These are phyloP conservation scores for Apiospora koreana DNA, from an alignment of 2,329 filamentous ascomycete genomes.

Conservation along the genomic window DNA sequence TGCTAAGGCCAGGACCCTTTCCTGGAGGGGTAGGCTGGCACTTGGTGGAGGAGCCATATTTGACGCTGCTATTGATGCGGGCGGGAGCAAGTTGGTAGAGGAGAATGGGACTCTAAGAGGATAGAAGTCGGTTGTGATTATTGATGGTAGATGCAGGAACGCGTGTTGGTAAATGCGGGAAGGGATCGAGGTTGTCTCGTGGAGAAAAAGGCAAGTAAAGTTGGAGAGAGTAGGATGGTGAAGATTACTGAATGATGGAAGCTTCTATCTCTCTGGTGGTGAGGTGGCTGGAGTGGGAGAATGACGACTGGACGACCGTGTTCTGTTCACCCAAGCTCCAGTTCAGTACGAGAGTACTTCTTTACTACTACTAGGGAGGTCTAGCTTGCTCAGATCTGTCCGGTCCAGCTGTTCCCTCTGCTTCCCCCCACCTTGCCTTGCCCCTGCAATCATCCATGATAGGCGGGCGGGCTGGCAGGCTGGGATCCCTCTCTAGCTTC, in stretches of 20 bases:
- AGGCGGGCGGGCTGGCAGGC: neutral
- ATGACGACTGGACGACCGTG: slow-evolving; percentile 18
- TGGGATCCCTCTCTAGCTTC: neutral
- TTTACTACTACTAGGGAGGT: neutral
- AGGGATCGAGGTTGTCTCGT: neutral
- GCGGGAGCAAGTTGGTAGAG: neutral
- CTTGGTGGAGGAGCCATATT: slow-evolving; percentile 75
- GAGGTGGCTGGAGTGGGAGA: slow-evolving; percentile 20
- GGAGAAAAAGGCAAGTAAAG: neutral
- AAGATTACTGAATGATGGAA: slow-evolving; percentile 7
- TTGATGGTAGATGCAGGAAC: neutral
- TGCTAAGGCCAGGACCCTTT: slow-evolving; percentile 76
- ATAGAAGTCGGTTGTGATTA: neutral
- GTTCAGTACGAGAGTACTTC: neutral
- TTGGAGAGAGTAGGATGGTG: slow-evolving; percentile 6
- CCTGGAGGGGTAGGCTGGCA: slow-evolving; percentile 66
- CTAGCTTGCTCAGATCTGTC: neutral
- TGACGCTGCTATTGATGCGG: slow-evolving; percentile 13
- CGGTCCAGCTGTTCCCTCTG: neutral
- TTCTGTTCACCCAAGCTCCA: neutral
- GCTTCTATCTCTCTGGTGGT: slow-evolving; percentile 6
- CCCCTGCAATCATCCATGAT: too few species aligned
- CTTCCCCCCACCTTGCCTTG: neutral
- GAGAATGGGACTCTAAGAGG: slow-evolving; percentile 13
- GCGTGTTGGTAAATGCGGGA: neutral